phyloP scores from a whole-genome alignment of 2,329 filamentous ascomycete genomes.

The Alternaria arborescens region DNA sequence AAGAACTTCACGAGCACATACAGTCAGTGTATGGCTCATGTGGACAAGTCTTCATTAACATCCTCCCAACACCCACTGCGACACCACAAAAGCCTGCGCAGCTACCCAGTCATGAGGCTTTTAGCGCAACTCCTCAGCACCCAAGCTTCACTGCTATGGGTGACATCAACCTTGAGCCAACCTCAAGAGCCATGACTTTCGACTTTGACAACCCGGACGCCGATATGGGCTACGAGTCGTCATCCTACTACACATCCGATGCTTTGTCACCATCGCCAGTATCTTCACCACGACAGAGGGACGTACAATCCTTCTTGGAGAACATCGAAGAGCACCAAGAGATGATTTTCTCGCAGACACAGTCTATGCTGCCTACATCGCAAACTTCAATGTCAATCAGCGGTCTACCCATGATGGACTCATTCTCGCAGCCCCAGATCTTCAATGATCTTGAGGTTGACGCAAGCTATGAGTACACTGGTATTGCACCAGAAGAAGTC shows the following conservation, averaged over 20 bases:
- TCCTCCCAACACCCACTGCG: constrained; percentile 63
- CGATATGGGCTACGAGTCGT: constrained; percentile 59
- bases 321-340: constrained; percentile 46
- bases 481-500: constrained; percentile 82
- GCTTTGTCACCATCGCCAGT: constrained; percentile 57
- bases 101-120: constrained; percentile 53
- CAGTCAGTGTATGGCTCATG: constrained; percentile 54
- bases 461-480: constrained; percentile 76
- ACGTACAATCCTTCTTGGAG: constrained; percentile 47
- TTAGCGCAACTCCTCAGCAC: constrained; percentile 65
- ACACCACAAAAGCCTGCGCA: constrained; percentile 55
- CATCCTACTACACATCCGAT: constrained; percentile 61
- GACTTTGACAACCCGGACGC: constrained; percentile 52
- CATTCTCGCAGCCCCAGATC: constrained; percentile 29
- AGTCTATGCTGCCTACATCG: constrained; percentile 37
- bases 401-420: constrained; percentile 26
- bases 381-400: constrained; percentile 34
- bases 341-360: constrained; percentile 43
- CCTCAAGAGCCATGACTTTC: constrained; percentile 50
- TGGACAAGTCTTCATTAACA: constrained; percentile 55
- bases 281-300: constrained; percentile 48
- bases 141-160: constrained; percentile 65
- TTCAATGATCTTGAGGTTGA: constrained; percentile 62
- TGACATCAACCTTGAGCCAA: constrained; percentile 56
- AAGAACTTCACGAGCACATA: constrained; percentile 55